A percentile compares a stretch with the other conserved stretches of the same genome.
These are phyloP conservation scores for Globisporangium spinosum DNA, from an alignment of 352 stramenopile species.

Conservation along the genomic window DNA sequence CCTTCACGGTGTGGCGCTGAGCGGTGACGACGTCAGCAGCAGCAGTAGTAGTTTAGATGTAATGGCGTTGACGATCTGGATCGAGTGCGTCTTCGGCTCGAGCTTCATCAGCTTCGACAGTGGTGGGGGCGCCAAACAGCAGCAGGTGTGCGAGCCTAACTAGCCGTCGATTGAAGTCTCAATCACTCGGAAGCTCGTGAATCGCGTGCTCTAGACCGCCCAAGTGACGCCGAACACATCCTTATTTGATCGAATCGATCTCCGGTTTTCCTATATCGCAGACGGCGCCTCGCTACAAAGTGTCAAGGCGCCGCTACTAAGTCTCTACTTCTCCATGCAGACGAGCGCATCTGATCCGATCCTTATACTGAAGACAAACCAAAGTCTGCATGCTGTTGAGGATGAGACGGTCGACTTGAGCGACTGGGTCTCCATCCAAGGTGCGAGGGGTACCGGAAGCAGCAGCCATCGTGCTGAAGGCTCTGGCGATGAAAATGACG, in stretches of 20 bases:
- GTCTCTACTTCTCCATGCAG: conserved; percentile 7
- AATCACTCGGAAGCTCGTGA: conserved; percentile 8
- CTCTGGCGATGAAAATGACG: neutral
- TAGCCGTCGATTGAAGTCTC: neutral
- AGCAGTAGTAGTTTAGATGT: neutral
- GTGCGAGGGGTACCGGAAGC: neutral
- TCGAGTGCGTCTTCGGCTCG: conserved; percentile 11
- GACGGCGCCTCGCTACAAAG: neutral
- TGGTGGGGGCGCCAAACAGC: neutral
- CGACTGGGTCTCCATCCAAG: conserved; percentile 7
- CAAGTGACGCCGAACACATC: conserved; percentile 6
- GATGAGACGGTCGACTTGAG: conserved; percentile 1
- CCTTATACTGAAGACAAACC: neutral
- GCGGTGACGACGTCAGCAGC: neutral
- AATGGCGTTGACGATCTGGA: conserved; percentile 3
- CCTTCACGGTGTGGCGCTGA: conserved; percentile 8
- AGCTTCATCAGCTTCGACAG: conserved; percentile 3
- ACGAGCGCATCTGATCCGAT: neutral
- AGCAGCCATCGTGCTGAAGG: neutral
- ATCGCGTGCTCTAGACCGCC: conserved; percentile 15
- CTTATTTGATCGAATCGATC: conserved; percentile 5
- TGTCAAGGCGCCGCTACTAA: neutral
- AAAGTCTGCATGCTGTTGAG: neutral
- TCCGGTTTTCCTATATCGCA: conserved; percentile 9
- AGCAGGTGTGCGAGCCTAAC: conserved; percentile 7